A percentile compares a stretch with the other conserved stretches of the same genome.
Conservation (phyloP, 345 rosid species). For the Hibiscus trionum region DNA sequence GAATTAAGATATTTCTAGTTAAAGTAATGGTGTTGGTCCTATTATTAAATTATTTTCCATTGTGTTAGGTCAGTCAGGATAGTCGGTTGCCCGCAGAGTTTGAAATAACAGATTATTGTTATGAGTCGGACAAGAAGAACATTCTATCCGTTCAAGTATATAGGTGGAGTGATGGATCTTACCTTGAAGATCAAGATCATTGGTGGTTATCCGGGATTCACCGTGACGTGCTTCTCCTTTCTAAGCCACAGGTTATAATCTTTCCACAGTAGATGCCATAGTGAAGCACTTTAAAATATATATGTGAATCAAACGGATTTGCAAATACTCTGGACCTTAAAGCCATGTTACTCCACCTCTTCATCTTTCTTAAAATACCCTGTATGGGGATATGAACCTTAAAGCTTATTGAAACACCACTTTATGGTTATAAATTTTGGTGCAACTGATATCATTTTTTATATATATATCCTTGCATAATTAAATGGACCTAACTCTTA, state of each 20-base stretch:
- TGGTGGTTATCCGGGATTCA: slow-evolving; percentile 99
- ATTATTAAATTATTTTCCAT: slow-evolving; percentile 16
- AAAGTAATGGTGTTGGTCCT: slow-evolving; percentile 1
- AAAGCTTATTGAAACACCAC: background rate
- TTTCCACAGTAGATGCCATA: background rate
- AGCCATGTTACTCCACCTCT: background rate
- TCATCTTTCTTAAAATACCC: background rate
- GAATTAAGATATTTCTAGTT: background rate
- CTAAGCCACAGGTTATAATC: slow-evolving; percentile 78
- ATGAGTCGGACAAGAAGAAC: slow-evolving; percentile 65
- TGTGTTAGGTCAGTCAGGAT: slow-evolving; percentile 68
- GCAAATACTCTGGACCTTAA: too few relatives aligned
- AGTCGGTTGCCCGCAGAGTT: slow-evolving; percentile 97
- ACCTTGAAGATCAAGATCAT: slow-evolving; percentile 99
- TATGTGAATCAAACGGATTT: background rate
- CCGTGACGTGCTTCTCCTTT: slow-evolving; percentile 91
- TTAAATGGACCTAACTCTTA: slow-evolving; percentile 7
- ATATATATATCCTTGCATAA: background rate
- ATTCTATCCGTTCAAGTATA: slow-evolving; percentile 91
- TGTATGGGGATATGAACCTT: background rate
- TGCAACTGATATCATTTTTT: background rate
- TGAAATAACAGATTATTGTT: slow-evolving; percentile 85
- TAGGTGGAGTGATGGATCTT: slow-evolving; percentile 99
- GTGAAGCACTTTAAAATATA: background rate
- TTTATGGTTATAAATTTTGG: background rate